A percentile compares a stretch with the other conserved stretches of the same genome.
These are phyloP conservation scores for Leptodermis oblonga DNA, from an alignment of 257 asterid genomes.

Conservation along the genomic window DNA sequence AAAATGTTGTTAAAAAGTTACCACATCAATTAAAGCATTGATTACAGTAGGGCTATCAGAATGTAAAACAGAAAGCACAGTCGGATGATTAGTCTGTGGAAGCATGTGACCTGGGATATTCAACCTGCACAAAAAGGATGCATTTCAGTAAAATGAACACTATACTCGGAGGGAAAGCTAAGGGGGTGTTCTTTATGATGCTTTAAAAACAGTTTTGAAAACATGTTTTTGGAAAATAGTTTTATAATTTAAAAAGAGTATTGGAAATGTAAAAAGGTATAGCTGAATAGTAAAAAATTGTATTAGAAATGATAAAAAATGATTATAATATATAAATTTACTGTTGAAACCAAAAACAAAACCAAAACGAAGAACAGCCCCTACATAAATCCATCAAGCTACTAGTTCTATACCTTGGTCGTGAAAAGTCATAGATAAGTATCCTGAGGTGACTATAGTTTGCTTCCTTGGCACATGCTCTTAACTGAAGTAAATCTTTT, in stretches of 20 bases:
- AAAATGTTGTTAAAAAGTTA: conserved; percentile 30
- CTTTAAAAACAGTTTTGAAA: too few relatives aligned
- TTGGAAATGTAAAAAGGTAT: too few relatives aligned
- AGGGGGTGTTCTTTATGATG: too few relatives aligned
- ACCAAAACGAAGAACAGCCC: too few relatives aligned
- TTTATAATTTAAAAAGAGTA: too few relatives aligned
- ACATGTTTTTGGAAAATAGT: too few relatives aligned
- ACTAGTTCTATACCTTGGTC: conserved; percentile 56
- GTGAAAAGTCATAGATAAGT: conserved; percentile 69
- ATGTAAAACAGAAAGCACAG: conserved; percentile 60
- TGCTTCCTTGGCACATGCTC: conserved; percentile 81
- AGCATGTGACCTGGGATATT: conserved; percentile 83
- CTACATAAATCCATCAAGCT: conserved; percentile 9
- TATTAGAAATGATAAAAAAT: too few relatives aligned
- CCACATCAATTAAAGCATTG: conserved; percentile 88
- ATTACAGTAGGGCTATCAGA: conserved; percentile 67
- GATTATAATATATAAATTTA: too few relatives aligned
- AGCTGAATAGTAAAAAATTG: too few relatives aligned
- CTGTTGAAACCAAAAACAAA: too few relatives aligned
- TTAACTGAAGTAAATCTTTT: conserved; percentile 63
- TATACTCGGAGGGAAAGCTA: background rate
- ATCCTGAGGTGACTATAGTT: conserved; percentile 56
- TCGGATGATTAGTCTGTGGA: conserved; percentile 87
- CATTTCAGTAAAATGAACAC: conserved; percentile 21
- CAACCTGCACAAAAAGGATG: conserved; percentile 48